These are phyloP conservation scores for Fusarium verrucosum DNA, from an alignment of 2,329 filamentous ascomycete species.

Conservation along the genomic window DNA sequence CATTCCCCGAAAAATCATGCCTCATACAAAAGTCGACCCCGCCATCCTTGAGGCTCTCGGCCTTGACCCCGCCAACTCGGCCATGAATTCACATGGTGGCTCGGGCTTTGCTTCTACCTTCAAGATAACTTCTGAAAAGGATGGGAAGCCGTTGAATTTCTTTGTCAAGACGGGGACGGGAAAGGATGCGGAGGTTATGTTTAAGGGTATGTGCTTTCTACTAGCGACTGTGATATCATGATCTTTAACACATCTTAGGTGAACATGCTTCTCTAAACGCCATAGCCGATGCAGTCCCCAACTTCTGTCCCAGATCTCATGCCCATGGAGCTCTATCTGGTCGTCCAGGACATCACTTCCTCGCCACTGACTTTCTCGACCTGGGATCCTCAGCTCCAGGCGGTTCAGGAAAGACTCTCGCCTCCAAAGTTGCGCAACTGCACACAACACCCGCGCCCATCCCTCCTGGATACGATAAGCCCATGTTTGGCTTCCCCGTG, in stretches of 20 bases:
- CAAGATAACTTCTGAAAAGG: slow-evolving; percentile 59
- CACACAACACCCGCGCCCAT: slow-evolving; percentile 79
- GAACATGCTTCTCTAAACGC: slow-evolving; percentile 87
- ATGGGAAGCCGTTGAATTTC: slow-evolving; percentile 64
- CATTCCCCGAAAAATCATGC: slow-evolving; percentile 10
- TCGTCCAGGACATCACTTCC: slow-evolving; percentile 63
- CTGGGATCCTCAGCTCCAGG: slow-evolving; percentile 57
- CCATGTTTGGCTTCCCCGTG: slow-evolving; percentile 84
- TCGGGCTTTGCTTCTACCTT: slow-evolving; percentile 76
- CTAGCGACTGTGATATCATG: not conserved
- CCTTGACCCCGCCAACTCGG: slow-evolving; percentile 69
- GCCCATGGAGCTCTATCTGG: slow-evolving; percentile 71
- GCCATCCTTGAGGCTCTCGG: slow-evolving; percentile 52
- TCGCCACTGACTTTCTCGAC: slow-evolving; percentile 84
- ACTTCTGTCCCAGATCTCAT: slow-evolving; percentile 78
- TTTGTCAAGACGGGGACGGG: slow-evolving; percentile 79
- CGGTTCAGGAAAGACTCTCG: slow-evolving; percentile 67
- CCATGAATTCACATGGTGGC: slow-evolving; percentile 68
- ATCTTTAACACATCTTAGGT: slow-evolving; percentile 57
- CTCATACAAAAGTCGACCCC: slow-evolving; percentile 25
- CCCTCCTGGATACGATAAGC: slow-evolving; percentile 65
- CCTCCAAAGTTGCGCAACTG: slow-evolving; percentile 78
- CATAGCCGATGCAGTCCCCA: slow-evolving; percentile 75
- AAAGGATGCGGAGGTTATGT: slow-evolving; percentile 71
- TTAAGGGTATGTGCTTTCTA: slow-evolving; percentile 61